Conservation (phyloP, 129 eudicot species). For the Ambrosia trifida region DNA sequence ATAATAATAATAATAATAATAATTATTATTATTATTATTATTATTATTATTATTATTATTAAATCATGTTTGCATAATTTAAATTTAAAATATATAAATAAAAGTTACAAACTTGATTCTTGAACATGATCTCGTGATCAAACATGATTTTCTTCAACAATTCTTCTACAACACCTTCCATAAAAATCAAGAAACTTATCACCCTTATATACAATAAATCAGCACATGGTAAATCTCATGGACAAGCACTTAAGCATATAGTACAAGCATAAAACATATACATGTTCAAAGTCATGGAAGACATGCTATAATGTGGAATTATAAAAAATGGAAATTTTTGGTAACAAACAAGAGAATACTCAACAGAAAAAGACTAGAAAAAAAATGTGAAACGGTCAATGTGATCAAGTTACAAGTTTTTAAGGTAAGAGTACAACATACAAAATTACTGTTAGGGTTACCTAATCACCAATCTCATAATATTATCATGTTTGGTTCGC, state of each 20-base stretch:
- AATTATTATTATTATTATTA: no score
- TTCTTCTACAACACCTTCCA: conserved; percentile 40
- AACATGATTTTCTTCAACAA: conserved; percentile 41
- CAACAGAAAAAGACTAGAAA: conserved; percentile 18
- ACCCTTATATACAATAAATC: neutral
- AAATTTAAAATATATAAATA: neutral
- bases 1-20: neutral
- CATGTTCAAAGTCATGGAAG: conserved; percentile 20
- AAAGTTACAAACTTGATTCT: conserved; percentile 44
- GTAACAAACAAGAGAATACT: neutral
- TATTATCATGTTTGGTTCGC: conserved; percentile 27
- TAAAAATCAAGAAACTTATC: conserved; percentile 30
- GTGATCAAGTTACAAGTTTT: conserved; percentile 27
- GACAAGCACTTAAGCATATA: conserved; percentile 18
- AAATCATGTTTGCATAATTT: neutral
- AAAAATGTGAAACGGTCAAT: conserved; percentile 12
- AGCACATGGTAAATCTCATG: conserved; percentile 7
- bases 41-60: no score
- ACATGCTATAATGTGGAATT: conserved; percentile 2
- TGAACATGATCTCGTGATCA: conserved; percentile 48
- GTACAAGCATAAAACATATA: neutral
- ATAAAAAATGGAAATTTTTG: conserved; percentile 4
- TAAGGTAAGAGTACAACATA: conserved; percentile 26
- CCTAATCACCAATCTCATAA: conserved; percentile 23
- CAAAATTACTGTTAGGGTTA: neutral